Evolutionary conservation across 129 eudicot genomes (phyloP), one percentile per base, ranked within the genome.

Genomic region (Escallonia herrerae): DNA sequence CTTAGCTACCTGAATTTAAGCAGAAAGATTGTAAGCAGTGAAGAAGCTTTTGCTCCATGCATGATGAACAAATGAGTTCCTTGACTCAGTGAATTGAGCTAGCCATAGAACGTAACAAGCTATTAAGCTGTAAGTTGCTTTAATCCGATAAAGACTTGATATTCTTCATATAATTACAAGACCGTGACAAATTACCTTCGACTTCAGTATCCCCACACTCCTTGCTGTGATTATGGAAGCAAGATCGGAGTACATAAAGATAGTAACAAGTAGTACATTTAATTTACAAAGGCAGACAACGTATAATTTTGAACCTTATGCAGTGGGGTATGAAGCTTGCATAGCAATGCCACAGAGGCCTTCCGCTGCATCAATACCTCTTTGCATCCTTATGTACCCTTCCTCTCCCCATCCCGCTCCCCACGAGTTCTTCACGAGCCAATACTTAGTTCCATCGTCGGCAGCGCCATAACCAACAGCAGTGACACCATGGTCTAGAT

Each of bases 301-400:
- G 13, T n/a, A 4, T 53, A 6, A 12, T 53, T 14, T 53, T 13
- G 22, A 13, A 53, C 22, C 33, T 53, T 13, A 53, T 11, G 58
- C 58, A 53, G 33, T 53, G 22, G 58, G 58, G n/a, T 53, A 53
- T 53, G 58, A 53, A 53, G 58, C 58, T 53, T 53, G 15, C 58
- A 53, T 53, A 3, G 58, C 58, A 53, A 53, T 53, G 4, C 58
- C 58, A 53, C 58, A 53, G 5, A 53, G 58, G 33, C 15, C 58
- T 53, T 53, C 58, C 5, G 15, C 54, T 4, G 54, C 54, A 3
- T 11, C 54, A 49, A 49, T n/a, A 3, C 58, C 58, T 53, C 58
- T 14, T n/a, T 53, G 58, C 58, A 53, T 53, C 33, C 58, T 53
- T 53, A 53, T 53, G 33, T 53, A 53, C 58, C 58, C 54, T 49